Conservation (phyloP, 140 eudicot species). For the Cichorium intybus region DNA sequence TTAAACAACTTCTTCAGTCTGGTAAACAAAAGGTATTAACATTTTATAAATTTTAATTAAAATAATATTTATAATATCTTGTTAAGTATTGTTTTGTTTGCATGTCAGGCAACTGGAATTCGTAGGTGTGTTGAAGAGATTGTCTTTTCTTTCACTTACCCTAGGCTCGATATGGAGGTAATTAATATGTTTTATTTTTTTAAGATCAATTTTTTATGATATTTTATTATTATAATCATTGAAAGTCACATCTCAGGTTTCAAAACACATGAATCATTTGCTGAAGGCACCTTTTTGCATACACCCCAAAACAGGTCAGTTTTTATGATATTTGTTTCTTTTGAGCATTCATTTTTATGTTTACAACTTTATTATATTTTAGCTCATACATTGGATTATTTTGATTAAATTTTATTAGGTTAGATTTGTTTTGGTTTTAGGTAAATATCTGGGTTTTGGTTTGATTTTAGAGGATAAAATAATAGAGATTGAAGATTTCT, state of each 20-base stretch:
- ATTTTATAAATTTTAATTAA: not conserved
- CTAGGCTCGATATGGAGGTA: conserved; percentile 98
- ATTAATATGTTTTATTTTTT: not conserved
- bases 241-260: conserved; percentile 53
- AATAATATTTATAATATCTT: not conserved
- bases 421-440: too few relatives aligned
- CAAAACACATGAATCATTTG: conserved; percentile 95
- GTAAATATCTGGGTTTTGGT: too few relatives aligned
- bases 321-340: not conserved
- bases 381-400: too few relatives aligned
- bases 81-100: conserved; percentile 5
- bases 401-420: too few relatives aligned
- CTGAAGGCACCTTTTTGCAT: conserved; percentile 94
- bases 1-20: conserved; percentile 66
- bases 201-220: not conserved
- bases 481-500: too few relatives aligned
- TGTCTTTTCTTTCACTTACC: conserved; percentile 81
- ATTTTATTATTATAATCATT: conserved; percentile 2
- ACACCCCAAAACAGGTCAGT: conserved; percentile 93
- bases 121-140: conserved; percentile 88
- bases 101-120: conserved; percentile 52
- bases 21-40: conserved; percentile 68
- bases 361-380: too few relatives aligned
- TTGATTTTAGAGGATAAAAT: too few relatives aligned
- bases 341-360: not conserved